Percentiles rank a stretch among this genome's conserved stretches.
Conservation (phyloP, 768 basidiomycete genomes). For the Collybia sp. region DNA sequence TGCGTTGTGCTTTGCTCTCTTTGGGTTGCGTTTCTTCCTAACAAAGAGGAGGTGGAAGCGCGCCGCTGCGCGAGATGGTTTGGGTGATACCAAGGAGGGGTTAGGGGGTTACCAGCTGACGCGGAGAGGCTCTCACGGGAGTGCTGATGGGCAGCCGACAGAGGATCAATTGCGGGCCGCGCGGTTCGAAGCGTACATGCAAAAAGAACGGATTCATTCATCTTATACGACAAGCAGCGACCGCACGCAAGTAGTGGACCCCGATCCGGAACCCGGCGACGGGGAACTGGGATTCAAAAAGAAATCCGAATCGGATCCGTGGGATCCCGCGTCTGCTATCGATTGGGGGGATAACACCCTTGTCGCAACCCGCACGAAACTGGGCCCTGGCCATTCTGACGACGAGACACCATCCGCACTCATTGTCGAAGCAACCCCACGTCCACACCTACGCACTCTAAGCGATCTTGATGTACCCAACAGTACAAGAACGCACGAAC, state of each 20-base stretch:
- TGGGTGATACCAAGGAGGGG: slow-evolving; percentile 11
- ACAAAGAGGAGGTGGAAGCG: slow-evolving; percentile 30
- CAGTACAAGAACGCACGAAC: slow-evolving; percentile 14
- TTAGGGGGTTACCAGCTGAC: slow-evolving; percentile 3
- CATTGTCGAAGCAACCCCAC: not conserved
- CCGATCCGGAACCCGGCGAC: slow-evolving; percentile 5
- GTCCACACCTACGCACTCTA: slow-evolving; percentile 17
- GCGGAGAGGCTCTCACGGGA: slow-evolving; percentile 3
- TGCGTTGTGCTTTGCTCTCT: slow-evolving; percentile 47
- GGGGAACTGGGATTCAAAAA: slow-evolving; percentile 11
- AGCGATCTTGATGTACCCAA: slow-evolving; percentile 22
- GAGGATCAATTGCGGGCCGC: slow-evolving; percentile 36
- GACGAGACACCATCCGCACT: slow-evolving; percentile 2
- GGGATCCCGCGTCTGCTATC: slow-evolving; percentile 8
- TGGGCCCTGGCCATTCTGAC: not conserved
- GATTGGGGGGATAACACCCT: slow-evolving; percentile 16
- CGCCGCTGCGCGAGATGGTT: slow-evolving; percentile 7
- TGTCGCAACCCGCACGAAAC: slow-evolving; percentile 6
- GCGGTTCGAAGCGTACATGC: slow-evolving; percentile 33
- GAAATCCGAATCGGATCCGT: slow-evolving; percentile 3
- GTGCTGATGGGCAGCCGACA: slow-evolving; percentile 19
- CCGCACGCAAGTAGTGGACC: slow-evolving; percentile 19
- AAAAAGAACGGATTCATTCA: slow-evolving; percentile 25
- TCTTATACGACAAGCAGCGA: slow-evolving; percentile 27
- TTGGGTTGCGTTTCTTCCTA: slow-evolving; percentile 49